Conservation (phyloP, 345 rosid genomes). For the Brassica cretica region DNA sequence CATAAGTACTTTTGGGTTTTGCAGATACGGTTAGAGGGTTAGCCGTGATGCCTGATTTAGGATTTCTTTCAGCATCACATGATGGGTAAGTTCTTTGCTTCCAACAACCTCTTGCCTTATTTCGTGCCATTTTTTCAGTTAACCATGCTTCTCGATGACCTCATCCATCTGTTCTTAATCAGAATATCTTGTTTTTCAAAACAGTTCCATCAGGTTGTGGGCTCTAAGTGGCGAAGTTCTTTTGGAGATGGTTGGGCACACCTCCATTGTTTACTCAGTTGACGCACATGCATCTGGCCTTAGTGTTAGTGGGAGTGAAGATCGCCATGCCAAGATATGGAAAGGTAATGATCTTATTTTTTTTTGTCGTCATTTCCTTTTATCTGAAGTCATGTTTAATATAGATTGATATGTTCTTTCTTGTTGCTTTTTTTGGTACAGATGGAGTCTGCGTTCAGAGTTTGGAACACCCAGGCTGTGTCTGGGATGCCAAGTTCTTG, state of each 20-base stretch:
- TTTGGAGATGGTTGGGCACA: conserved; percentile 97
- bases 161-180: not conserved
- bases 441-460: conserved; percentile 96
- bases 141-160: not conserved
- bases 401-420: not conserved
- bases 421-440: conserved; percentile 40
- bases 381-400: conserved; percentile 2
- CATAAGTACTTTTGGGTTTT: conserved; percentile 5
- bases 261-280: conserved; percentile 91
- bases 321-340: conserved; percentile 86
- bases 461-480: conserved; percentile 97
- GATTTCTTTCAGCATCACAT: conserved; percentile 96
- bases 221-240: conserved; percentile 76
- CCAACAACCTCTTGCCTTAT: conserved; percentile 12
- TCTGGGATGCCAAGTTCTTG: conserved; percentile 95
- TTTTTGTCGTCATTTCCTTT: not conserved
- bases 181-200: conserved; percentile 3
- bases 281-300: conserved; percentile 87
- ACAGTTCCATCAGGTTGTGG: conserved; percentile 88
- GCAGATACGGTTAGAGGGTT: conserved; percentile 95
- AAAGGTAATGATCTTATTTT: conserved; percentile 57
- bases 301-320: conserved; percentile 91
- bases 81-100: conserved; percentile 73
- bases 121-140: not conserved
- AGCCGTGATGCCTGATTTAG: conserved; percentile 77